Percentiles rank a stretch among this genome's conserved stretches.
phyloP scores from a whole-genome alignment of 208 protist genomes.

The Entamoeba histolytica region DNA sequence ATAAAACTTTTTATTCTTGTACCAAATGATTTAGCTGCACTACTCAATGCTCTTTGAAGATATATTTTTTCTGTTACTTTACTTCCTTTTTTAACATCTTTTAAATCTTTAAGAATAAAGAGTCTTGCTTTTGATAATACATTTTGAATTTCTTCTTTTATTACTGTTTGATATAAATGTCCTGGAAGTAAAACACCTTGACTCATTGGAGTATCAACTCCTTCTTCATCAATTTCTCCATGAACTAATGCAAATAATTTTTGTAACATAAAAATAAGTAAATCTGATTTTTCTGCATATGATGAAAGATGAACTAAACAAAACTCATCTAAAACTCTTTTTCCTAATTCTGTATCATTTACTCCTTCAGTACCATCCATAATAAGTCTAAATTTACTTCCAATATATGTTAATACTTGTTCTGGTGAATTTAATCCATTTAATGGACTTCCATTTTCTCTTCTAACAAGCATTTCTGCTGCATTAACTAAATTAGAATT shows the following conservation, averaged over 20 bases:
- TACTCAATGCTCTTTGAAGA: neutral
- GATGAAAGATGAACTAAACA: slow-evolving; percentile 47
- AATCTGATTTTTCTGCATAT: slow-evolving; percentile 66
- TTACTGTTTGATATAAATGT: slow-evolving; percentile 40
- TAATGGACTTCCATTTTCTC: neutral
- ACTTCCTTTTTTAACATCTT: neutral
- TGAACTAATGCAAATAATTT: slow-evolving; percentile 73
- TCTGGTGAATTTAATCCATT: slow-evolving; percentile 15
- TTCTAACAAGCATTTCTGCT: slow-evolving; percentile 35
- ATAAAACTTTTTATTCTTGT: slow-evolving; percentile 49
- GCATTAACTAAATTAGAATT: slow-evolving; percentile 49
- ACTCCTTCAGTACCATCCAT: neutral
- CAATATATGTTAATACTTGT: slow-evolving; percentile 30
- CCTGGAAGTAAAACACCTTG: slow-evolving; percentile 82
- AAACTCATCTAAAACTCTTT: slow-evolving; percentile 36
- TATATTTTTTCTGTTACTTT: neutral
- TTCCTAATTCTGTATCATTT: slow-evolving; percentile 30
- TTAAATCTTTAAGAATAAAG: neutral
- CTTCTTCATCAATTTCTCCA: slow-evolving; percentile 48
- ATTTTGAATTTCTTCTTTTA: neutral
- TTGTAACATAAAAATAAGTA: slow-evolving; percentile 66
- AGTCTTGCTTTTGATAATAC: neutral
- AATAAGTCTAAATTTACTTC: slow-evolving; percentile 9
- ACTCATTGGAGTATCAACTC: slow-evolving; percentile 68
- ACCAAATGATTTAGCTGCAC: slow-evolving; percentile 21